Percentiles rank a stretch among this genome's conserved stretches.
phyloP scores from a whole-genome alignment of 352 stramenopile genomes.

The Phytophthora aleatoria region DNA sequence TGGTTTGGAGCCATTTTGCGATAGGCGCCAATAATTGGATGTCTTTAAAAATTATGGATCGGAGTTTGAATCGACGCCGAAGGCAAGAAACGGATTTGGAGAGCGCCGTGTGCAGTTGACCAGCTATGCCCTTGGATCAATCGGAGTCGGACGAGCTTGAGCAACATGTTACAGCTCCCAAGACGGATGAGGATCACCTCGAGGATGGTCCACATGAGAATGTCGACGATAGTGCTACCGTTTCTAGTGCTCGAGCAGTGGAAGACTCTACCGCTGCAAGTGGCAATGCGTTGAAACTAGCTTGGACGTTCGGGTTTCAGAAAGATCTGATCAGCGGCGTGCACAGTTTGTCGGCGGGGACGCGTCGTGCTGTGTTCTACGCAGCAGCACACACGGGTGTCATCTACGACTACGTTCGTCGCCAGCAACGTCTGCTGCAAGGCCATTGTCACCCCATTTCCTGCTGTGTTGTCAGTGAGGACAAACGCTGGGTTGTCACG shows the following conservation, averaged over 20 bases:
- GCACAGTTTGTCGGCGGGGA: slow-evolving; percentile 80
- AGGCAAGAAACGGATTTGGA: slow-evolving; percentile 30
- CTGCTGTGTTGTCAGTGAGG: slow-evolving; percentile 87
- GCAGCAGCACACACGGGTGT: slow-evolving; percentile 91
- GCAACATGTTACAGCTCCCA: slow-evolving; percentile 5
- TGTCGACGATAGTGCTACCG: slow-evolving; percentile 2
- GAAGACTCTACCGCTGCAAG: slow-evolving; percentile 11
- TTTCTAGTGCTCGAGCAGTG: slow-evolving; percentile 3
- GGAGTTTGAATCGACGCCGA: slow-evolving; percentile 18
- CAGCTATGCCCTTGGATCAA: slow-evolving; percentile 17
- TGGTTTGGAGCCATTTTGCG: too few species aligned
- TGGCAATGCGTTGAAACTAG: slow-evolving; percentile 66
- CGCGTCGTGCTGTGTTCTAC: slow-evolving; percentile 88
- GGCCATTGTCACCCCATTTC: slow-evolving; percentile 93
- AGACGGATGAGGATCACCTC: background rate
- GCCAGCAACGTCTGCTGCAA: slow-evolving; percentile 89
- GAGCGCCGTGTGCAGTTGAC: background rate
- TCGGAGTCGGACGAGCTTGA: slow-evolving; percentile 7
- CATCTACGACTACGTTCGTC: slow-evolving; percentile 91
- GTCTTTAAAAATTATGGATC: background rate
- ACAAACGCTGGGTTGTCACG: slow-evolving; percentile 94
- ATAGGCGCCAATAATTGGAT: too few species aligned
- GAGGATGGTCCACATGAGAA: background rate
- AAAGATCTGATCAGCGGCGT: slow-evolving; percentile 88
- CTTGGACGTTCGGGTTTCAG: slow-evolving; percentile 93